These are phyloP conservation scores for Eruca vesicaria DNA, from an alignment of 441 rosid species.

Conservation along the genomic window DNA sequence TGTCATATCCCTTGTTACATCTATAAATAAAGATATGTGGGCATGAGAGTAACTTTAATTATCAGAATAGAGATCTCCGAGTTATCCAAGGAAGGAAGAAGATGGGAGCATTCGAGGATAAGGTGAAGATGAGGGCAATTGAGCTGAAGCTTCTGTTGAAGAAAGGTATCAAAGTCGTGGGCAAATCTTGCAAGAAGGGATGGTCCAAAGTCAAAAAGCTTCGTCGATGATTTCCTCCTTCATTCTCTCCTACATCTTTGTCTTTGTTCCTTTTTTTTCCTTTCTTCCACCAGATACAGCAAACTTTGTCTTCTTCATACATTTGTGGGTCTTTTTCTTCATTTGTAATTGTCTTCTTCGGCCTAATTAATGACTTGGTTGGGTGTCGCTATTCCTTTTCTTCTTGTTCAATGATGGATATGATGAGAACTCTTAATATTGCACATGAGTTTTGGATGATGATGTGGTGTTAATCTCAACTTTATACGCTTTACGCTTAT, in stretches of 20 bases:
- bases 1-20: too few relatives aligned
- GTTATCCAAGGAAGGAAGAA: slow-evolving; percentile 2
- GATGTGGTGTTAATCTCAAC: neutral
- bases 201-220: slow-evolving; percentile 80
- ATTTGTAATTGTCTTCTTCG: too few relatives aligned
- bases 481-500: neutral
- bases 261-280: neutral
- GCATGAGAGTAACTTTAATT: too few relatives aligned
- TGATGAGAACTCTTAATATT: too few relatives aligned
- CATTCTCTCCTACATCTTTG: neutral
- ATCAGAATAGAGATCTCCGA: neutral
- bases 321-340: too few relatives aligned
- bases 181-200: slow-evolving; percentile 83
- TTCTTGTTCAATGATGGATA: too few relatives aligned
- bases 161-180: slow-evolving; percentile 74
- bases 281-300: neutral
- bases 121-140: slow-evolving; percentile 74
- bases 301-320: too few relatives aligned
- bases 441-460: neutral
- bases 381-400: too few relatives aligned
- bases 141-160: slow-evolving; percentile 58
- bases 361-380: too few relatives aligned
- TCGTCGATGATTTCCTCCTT: slow-evolving; percentile 44
- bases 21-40: too few relatives aligned
- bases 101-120: slow-evolving; percentile 62